These are phyloP conservation scores for Tulasnella sp. DNA, from an alignment of 768 basidiomycete genomes.

Conservation along the genomic window DNA sequence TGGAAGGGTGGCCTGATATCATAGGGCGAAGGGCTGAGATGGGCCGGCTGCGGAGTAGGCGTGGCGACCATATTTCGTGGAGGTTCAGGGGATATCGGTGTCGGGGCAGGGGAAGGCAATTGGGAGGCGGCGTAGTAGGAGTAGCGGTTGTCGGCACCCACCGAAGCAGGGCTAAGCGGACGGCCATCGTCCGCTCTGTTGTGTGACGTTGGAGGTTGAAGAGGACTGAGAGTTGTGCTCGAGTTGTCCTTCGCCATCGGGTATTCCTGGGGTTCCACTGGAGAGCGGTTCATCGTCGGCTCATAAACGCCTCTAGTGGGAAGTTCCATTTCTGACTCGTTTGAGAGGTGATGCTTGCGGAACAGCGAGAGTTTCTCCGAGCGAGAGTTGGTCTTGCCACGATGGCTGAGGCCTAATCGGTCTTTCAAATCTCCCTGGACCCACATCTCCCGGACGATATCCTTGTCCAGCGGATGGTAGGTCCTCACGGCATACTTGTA, in stretches of 20 bases:
- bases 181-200: constrained; percentile 5
- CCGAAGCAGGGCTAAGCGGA: neutral
- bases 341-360: constrained; percentile 21
- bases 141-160: neutral
- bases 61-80: neutral
- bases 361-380: constrained; percentile 31
- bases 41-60: constrained; percentile 20
- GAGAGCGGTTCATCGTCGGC: constrained; percentile 21
- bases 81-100: constrained; percentile 12
- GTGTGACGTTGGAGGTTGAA: constrained; percentile 23
- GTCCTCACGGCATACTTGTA: constrained; percentile 70
- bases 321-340: constrained; percentile 32
- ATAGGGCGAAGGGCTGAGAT: constrained; percentile 11
- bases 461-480: constrained; percentile 82
- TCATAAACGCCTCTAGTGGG: constrained; percentile 22
- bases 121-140: constrained; percentile 33
- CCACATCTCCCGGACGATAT: constrained; percentile 93
- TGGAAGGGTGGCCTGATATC: neutral
- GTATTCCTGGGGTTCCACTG: neutral
- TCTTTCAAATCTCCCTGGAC: constrained; percentile 82
- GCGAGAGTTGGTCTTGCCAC: constrained; percentile 3
- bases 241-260: neutral
- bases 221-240: neutral
- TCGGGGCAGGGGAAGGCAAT: constrained; percentile 15
- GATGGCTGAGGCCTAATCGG: constrained; percentile 60